Percentiles rank a stretch among this genome's conserved stretches.
Conservation (phyloP, 208 protist genomes). For the Leishmania martiniquensis region DNA sequence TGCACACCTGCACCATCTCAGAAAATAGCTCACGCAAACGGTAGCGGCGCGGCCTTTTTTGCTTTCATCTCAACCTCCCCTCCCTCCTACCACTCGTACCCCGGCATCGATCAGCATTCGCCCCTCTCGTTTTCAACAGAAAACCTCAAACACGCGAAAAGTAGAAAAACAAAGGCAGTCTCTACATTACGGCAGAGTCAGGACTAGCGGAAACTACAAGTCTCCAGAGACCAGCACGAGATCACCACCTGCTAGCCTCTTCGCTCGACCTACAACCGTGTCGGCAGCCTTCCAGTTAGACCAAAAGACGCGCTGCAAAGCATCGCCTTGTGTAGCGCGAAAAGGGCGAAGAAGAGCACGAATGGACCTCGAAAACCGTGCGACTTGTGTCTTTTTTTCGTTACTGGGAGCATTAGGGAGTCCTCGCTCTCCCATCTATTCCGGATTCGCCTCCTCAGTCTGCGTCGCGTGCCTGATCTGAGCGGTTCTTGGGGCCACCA, state of each 20-base stretch:
- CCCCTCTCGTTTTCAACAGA: not conserved
- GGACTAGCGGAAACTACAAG: too few relatives aligned
- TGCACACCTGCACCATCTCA: not conserved
- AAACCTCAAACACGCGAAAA: conserved; percentile 6
- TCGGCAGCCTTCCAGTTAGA: too few relatives aligned
- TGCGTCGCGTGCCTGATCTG: conserved; percentile 87
- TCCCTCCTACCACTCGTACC: not conserved
- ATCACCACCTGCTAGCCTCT: too few relatives aligned
- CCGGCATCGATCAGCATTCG: not conserved
- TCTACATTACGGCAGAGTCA: too few relatives aligned
- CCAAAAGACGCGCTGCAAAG: not conserved
- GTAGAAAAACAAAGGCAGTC: not conserved
- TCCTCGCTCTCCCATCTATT: not conserved
- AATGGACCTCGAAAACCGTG: not conserved
- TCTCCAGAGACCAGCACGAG: too few relatives aligned
- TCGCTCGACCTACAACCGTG: too few relatives aligned
- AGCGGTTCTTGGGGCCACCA: conserved; percentile 95
- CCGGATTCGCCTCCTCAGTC: conserved; percentile 29
- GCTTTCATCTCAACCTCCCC: not conserved
- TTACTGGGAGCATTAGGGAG: not conserved
- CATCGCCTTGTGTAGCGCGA: not conserved
- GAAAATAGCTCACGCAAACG: not conserved
- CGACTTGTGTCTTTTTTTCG: not conserved
- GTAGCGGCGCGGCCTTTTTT: not conserved
- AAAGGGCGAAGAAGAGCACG: not conserved